These are phyloP conservation scores for Phytopythium delawarense DNA, from an alignment of 352 stramenopile genomes.

Conservation along the genomic window DNA sequence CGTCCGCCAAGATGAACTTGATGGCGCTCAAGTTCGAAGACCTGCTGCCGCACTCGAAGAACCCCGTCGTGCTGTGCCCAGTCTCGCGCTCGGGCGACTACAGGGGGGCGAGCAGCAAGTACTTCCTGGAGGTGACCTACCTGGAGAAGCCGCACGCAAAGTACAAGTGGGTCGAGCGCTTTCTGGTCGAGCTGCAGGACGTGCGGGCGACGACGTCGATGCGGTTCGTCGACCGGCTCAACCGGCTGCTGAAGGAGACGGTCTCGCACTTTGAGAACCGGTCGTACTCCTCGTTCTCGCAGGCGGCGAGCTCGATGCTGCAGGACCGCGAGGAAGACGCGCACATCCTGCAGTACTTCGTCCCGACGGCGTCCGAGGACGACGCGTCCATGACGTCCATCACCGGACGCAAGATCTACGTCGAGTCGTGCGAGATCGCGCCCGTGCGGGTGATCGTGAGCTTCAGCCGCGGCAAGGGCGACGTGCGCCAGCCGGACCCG, in stretches of 20 bases:
- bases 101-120: slow-evolving; percentile 23
- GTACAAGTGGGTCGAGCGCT: slow-evolving; percentile 62
- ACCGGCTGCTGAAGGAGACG: slow-evolving; percentile 54
- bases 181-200: slow-evolving; percentile 60
- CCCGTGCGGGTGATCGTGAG: slow-evolving; percentile 73
- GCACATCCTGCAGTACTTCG: slow-evolving; percentile 72
- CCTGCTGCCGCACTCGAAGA: slow-evolving; percentile 54
- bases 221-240: slow-evolving; percentile 72
- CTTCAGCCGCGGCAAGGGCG: slow-evolving; percentile 69
- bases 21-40: slow-evolving; percentile 76
- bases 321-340: slow-evolving; percentile 26
- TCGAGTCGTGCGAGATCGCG: slow-evolving; percentile 59
- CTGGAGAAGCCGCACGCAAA: slow-evolving; percentile 64
- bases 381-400: slow-evolving; percentile 61
- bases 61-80: slow-evolving; percentile 61
- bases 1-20: slow-evolving; percentile 58
- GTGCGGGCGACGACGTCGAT: slow-evolving; percentile 73
- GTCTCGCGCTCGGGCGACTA: slow-evolving; percentile 22
- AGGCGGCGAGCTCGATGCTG: slow-evolving; percentile 20
- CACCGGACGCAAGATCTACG: slow-evolving; percentile 76
- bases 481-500: slow-evolving; percentile 19
- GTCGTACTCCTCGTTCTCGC: slow-evolving; percentile 45
- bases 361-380: slow-evolving; percentile 34
- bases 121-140: slow-evolving; percentile 71
- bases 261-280: slow-evolving; percentile 64